Evolutionary conservation across 768 basidiomycete species (phyloP), one percentile per base, ranked within the genome.

Genomic region (Pleurotus tuoliensis): DNA sequence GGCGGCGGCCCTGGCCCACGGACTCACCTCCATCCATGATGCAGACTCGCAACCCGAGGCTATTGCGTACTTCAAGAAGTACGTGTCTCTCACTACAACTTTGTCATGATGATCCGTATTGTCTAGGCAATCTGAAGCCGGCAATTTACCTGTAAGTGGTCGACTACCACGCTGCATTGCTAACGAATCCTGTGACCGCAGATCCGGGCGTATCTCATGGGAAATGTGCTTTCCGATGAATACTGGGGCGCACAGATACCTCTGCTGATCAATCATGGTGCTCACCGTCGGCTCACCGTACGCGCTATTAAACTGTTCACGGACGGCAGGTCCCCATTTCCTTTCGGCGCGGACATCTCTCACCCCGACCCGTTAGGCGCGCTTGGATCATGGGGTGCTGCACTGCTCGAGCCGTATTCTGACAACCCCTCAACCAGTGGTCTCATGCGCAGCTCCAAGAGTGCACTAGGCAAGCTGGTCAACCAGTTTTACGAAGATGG

Each of bases 381-480:
- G 0, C 80, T 98, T 3, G 93, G 96, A 0, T 92, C 90, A 1
- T 92, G 90, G 79, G 95, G 96, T 5, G 94, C 96, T 0, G 94
- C 96, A 0, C 77, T 98, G 56, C 71, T 91, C 4, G 80, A 87
- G 48, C 91, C 93, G 15, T 98, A 97, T 67, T 80, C 84, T 0
- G 92, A 96, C 68, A 82, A 88, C 18, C 86, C 90, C 1, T 77
- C 82, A 0, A 84, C 82, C 22, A 76, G 66, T 7, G 95, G 95
- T 1, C 75, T 92, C 55, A 78, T 98, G 78, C 78, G 83, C 22
- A 74, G 74, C 51, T 72, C 77, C 2, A 78, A 84, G 18, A 77
- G 82, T 15, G 73, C 71, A 1, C 74, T 95, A 56, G 67, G 73
- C 1, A 63, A 73, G 18, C 71, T 88, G 11, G 81, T 90, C 24